Percentiles rank a stretch among this genome's conserved stretches.
Evolutionary conservation across 139 green algal species (phyloP).

Genomic region (Ettlia oleoabundans): DNA sequence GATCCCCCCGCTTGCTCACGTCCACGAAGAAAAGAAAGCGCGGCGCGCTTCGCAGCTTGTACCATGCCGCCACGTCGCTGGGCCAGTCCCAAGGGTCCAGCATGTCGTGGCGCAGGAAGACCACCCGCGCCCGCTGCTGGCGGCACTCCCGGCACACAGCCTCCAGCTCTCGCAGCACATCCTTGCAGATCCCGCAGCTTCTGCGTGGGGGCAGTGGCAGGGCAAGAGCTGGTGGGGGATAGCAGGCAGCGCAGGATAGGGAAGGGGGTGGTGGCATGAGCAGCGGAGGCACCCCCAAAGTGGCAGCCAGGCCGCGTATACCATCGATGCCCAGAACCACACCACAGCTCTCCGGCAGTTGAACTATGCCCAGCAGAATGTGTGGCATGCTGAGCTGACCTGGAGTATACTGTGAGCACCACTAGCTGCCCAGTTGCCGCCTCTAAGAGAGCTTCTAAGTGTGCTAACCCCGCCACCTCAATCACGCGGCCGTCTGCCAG

Average conservation of each 20-base stretch:
- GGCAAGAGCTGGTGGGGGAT: not conserved
- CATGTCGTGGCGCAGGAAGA: constrained; percentile 49
- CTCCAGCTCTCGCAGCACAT: constrained; percentile 27
- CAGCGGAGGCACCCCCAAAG: not conserved
- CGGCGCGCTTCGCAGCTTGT: constrained; percentile 37
- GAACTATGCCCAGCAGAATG: not conserved
- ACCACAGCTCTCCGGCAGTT: no score
- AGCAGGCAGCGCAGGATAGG: not conserved
- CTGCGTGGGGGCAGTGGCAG: not conserved
- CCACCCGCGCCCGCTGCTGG: constrained; percentile 17
- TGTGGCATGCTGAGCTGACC: not conserved
- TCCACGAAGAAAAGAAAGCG: constrained; percentile 55
- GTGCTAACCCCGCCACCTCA: constrained; percentile 25
- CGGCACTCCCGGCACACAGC: constrained; percentile 13
- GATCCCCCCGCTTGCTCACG: not conserved
- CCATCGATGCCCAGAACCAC: not conserved
- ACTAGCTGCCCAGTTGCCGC: constrained; percentile 33
- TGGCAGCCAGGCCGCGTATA: not conserved
- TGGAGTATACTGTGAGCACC: constrained; percentile 39
- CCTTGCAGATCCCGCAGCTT: constrained; percentile 46
- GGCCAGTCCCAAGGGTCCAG: constrained; percentile 44
- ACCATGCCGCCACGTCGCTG: constrained; percentile 39
- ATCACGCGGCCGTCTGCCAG: constrained; percentile 2
- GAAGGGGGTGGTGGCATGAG: not conserved
- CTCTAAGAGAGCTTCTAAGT: constrained; percentile 39